phyloP scores from a whole-genome alignment of 169 alveolate genomes.

The Eimeria acervulina region DNA sequence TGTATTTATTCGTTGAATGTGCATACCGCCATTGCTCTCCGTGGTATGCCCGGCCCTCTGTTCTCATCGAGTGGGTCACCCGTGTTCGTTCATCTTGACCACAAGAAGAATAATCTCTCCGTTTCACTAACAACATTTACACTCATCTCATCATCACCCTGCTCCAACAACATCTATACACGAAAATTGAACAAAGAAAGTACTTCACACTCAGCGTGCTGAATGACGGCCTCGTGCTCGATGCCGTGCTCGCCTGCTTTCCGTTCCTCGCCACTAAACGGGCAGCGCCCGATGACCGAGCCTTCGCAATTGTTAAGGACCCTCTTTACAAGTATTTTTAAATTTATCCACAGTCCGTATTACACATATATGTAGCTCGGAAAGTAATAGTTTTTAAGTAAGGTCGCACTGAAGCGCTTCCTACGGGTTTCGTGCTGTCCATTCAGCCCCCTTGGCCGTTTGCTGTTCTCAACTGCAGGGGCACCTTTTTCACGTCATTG shows the following conservation, averaged over 20 bases:
- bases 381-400: neutral
- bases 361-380: neutral
- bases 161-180: too few relatives aligned
- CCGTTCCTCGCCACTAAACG: neutral
- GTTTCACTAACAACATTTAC: too few relatives aligned
- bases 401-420: neutral
- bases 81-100: neutral
- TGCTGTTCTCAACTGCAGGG: neutral
- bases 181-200: neutral
- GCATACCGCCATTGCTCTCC: too few relatives aligned
- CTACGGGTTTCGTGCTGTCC: neutral
- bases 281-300: constrained; percentile 3
- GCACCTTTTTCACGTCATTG: neutral
- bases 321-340: neutral
- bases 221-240: neutral
- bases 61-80: neutral
- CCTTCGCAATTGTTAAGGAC: neutral
- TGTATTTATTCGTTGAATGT: neutral
- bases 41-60: too few relatives aligned
- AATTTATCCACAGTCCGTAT: neutral
- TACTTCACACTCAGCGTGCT: neutral
- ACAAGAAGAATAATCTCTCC: neutral
- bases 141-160: too few relatives aligned
- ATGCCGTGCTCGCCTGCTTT: constrained; percentile 12
- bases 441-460: neutral